Conservation (phyloP, 371 early-diverging fungal genomes). For the Cokeromyces recurvatus region DNA sequence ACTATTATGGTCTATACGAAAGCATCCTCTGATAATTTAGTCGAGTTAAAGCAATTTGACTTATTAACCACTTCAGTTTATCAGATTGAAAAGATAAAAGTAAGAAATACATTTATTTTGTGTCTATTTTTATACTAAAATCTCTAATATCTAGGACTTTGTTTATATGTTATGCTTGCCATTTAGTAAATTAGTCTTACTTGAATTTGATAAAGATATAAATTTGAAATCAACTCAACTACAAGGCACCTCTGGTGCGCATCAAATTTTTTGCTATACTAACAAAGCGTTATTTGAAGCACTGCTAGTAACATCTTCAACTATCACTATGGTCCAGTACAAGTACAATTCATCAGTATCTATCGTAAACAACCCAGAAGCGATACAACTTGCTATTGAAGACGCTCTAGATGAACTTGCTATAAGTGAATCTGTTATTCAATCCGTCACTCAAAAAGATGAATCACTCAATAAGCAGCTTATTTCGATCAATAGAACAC, state of each 20-base stretch:
- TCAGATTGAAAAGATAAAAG: conserved; percentile 3
- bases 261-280: too few species aligned
- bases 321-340: neutral
- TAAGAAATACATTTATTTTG: neutral
- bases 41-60: too few species aligned
- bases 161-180: conserved; percentile 2
- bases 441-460: conserved; percentile 4
- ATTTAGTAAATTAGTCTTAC: neutral
- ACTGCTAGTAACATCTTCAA: neutral
- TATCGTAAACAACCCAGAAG: conserved; percentile 4
- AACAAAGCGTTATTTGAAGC: neutral
- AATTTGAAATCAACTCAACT: neutral
- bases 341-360: neutral
- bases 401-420: conserved; percentile 6
- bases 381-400: neutral
- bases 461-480: conserved; percentile 5
- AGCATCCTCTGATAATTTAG: too few species aligned
- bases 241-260: neutral
- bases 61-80: too few species aligned
- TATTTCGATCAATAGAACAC: conserved; percentile 10
- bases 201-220: neutral
- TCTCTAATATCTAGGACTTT: neutral
- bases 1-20: conserved; percentile 11
- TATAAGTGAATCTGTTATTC: conserved; percentile 2
- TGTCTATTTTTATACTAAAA: neutral